Base-by-base conservation (phyloP, 306 rosid genomes). In the Corylus americana region DNA sequence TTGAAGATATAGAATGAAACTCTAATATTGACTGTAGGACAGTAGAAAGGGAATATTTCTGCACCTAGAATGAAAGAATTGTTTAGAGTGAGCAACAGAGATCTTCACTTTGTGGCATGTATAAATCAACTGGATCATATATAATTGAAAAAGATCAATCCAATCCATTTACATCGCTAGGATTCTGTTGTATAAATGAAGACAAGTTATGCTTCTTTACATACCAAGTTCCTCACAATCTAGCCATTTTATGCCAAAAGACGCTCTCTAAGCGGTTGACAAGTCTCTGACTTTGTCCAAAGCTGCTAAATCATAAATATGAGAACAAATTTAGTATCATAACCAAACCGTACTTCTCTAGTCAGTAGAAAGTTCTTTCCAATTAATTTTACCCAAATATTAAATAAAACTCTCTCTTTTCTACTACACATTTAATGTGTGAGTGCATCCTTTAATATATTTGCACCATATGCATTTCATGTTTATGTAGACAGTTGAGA, bases 231-330 rank as follows among this genome's bases (percentile, higher is more conserved):
- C 27, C 35, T 71, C 48, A 17, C 39, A 48, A 10, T 74, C 78
- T 75, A 54, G 79, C 70, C 54, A 78, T 67, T 57, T 83, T 83
- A 81, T 3, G 85, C 85, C 11, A 77, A 1, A 78, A 57, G 77
- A 58, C 80, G 50, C 83, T 81, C 83, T 85, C 82, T 81, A 74
- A 61, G 31, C 55, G 25, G 74, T 45, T 48, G 73, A 83, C 54
- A 89, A 78, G 70, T 86, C 91, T 49, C 84, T 82, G 73, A 50
- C 50, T 75, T 81, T 63, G 74, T 73, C 70, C 14, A 74, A 78
- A 70, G 74, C 81, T 18, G 90, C 84, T 74, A 49, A 78, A 72
- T 78, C 70, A 82, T 67, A 55, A 42, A 54, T 27, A 45, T 77
- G 63, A 73, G 45, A 14, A 67, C 49, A 37, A 55, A 55, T 57